Base-by-base conservation (phyloP, 2,329 filamentous ascomycete genomes). In the Cordyceps fumosorosea region DNA sequence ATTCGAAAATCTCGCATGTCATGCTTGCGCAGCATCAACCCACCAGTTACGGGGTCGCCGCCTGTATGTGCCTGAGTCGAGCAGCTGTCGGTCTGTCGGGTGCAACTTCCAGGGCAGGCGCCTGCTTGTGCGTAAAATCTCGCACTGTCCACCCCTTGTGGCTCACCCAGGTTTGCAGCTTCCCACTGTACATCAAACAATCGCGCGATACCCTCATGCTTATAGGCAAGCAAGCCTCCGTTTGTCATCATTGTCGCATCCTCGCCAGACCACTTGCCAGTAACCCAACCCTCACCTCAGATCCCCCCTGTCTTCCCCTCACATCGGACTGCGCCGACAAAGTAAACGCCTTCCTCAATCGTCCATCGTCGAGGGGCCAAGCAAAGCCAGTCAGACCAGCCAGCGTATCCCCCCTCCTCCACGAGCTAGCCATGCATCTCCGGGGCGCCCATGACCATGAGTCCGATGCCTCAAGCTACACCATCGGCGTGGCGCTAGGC, bases 401-500 rank as follows among this genome's bases (percentile, higher is more conserved):
- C 57, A 52, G 34, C 32, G 26, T 24, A n/a, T 20, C 24, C 18
- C 51, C 50, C 48, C 34, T 42, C 34, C 48, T 24, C 37, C 24
- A 37, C 48, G 11, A 24, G 29, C 44, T 57, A 50, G 55, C 44
- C 45, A 48, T 40, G 55, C 55, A 37, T 18, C 47, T 32, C 29
- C 57, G 37, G 48, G 48, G 50, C 18, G 40, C 56, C 48, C 56
- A 60, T 60, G 48, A 53, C 57, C 57, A 37, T 24, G 22, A 51
- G 48, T 45, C 47, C 57, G 59, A 50, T 62, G 51, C 52, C 52
- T 44, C 44, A 62, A 42, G 52, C 51, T 50, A 50, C 59, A 62
- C 44, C 51, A 55, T 62, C 51, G 52, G 42, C 11, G 59, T 56
- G 59, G 59, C 59, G 59, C 59, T 62, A 56, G 45, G 52, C 59